Base-by-base conservation (phyloP, 148 eudicot genomes). In the Oxyria digyna region DNA sequence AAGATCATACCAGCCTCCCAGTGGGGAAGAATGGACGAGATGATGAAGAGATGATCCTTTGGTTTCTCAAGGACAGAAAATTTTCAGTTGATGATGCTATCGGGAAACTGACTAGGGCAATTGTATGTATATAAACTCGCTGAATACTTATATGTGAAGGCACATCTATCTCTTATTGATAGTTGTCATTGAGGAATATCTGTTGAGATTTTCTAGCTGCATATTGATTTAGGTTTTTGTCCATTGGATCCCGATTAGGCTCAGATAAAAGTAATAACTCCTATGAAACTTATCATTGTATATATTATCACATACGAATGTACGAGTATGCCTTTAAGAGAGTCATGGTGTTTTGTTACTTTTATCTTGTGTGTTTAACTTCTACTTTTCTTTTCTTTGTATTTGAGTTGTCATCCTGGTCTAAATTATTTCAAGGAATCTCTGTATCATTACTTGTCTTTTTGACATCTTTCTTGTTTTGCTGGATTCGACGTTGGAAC, bases 1-100 rank as follows among this genome's bases (percentile, higher is more conserved):
- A 74, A 76, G 81, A 87, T 70, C 74, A 88, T 72, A 73, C 67
- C 46, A 67, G 54, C 69, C 99, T 94, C 38, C 91, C 89, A 24
- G 70, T 84, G 20, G 97, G 99, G 35, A 88, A 78, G 73, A 77
- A 85, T 70, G 99, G 99, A 68, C 85, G 93, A 73, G 99, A 94
- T 62, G 99, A 94, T 59, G 97, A 91, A 75, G 87, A 85, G 48
- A 80, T 94, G 96, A 94, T 94, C 75, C 79, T 87, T 57, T 91
- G 99, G 99, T 94, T 82, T 79, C 81, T 94, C 72, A 91, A 84
- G 81, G 99, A 94, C 81, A 85, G 97, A 37, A 82, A 81, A 48
- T 94, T 78, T 74, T 80, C 82, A 21, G 93, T 85, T 43, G 81
- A 87, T 43, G 97, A 91, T 4, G 81, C 96, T 57, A 81, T 85